Base-by-base conservation (phyloP, 1,284 basidiomycete genomes). In the Crepidotus sp. region DNA sequence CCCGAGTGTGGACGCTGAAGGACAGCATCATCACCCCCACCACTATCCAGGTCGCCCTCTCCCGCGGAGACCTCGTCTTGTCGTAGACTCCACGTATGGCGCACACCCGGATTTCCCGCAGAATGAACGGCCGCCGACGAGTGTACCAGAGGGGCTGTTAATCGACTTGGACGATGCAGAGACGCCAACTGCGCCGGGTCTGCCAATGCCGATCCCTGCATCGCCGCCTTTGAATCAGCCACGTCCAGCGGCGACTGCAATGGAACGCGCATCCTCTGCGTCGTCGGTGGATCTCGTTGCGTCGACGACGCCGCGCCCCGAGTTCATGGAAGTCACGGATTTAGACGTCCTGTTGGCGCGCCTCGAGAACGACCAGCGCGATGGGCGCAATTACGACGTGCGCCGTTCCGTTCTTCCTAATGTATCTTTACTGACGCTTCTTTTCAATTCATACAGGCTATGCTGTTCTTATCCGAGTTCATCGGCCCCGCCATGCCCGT, bases 341-440 rank as follows among this genome's bases (percentile, higher is more conserved):
- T 59, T 83, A 37, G 81, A 83, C 57, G 55, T 79, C 13, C 64
- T 80, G 8, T 68, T 76, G 13, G 69, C 76, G 15, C 65, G 69
- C 3, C 55, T 80, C 10, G 68, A 71, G 14, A 72, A 63, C n/a
- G 56, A 68, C 21, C 59, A 57, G 27, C 52, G 43, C 7, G 59
- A 68, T 47, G 70, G 72, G n/a, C 55, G 64, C 19, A 68, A 77
- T 53, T 80, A 78, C 58, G 80, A 83, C 60, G 81, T 80, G 54
- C 60, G 73, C 62, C n/a, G 42, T 38, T 10, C 25, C 10, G 6
- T 10, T 25, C 25, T 45, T 38, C 41, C 14, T 11, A 36, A 4
- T 3, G 7, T 14, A 9, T 24, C 15, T 36, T 15, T 34, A 26
- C 29, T 38, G 17, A 29, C 37, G 14, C 22, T 8, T 31, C 29